Evolutionary conservation across 2,329 filamentous ascomycete genomes (phyloP).

Genomic region (Colletotrichum godetiae): DNA sequence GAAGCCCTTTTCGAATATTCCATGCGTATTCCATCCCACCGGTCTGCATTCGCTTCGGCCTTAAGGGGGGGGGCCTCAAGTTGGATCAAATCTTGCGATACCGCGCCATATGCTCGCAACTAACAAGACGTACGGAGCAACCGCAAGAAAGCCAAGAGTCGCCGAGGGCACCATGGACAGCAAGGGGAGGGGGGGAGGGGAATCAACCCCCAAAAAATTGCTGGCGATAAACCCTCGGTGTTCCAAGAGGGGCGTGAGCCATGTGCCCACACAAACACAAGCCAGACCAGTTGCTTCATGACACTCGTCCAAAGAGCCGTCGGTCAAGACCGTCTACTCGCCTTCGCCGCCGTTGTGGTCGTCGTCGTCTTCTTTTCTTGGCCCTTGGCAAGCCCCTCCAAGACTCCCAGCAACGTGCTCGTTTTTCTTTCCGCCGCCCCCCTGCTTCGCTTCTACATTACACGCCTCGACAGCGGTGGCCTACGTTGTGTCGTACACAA

Average conservation of each 20-base stretch:
- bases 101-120: background rate
- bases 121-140: background rate
- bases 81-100: slow-evolving; percentile 4
- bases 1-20: slow-evolving; percentile 33
- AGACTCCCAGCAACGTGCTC: background rate
- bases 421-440: background rate
- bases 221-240: background rate
- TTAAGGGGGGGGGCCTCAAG: no score
- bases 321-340: background rate
- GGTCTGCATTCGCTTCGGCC: background rate
- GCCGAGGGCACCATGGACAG: background rate
- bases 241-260: background rate
- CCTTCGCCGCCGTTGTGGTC: slow-evolving; percentile 5
- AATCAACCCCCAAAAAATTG: background rate
- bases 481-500: background rate
- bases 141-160: slow-evolving; percentile 15
- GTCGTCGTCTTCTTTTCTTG: slow-evolving; percentile 8
- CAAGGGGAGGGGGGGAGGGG: background rate
- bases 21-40: slow-evolving; percentile 30
- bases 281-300: slow-evolving; percentile 16
- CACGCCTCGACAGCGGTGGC: background rate
- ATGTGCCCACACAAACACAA: slow-evolving; percentile 10
- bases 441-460: background rate
- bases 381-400: slow-evolving; percentile 3
- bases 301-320: background rate